Percentiles rank a stretch among this genome's conserved stretches.
Conservation (phyloP, 495 filamentous ascomycete species). For the Chlorociboria aeruginascens region DNA sequence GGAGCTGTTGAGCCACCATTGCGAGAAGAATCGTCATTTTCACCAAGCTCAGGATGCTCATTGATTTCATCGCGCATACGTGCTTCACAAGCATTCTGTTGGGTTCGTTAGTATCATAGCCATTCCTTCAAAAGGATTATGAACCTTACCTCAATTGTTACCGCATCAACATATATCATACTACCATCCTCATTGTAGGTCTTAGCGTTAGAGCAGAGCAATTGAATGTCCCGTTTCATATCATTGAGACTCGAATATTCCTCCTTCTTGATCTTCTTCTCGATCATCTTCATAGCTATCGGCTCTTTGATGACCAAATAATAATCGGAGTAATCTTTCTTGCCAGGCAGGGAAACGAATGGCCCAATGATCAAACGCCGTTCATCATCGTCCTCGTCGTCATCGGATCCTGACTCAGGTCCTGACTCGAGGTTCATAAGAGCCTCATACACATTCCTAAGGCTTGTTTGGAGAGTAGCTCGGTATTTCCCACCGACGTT, state of each 20-base stretch:
- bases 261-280: constrained; percentile 85
- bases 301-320: constrained; percentile 85
- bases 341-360: constrained; percentile 85
- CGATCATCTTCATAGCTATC: constrained; percentile 87
- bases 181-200: constrained; percentile 95
- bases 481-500: constrained; percentile 38
- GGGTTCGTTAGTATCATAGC: neutral
- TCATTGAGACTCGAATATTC: constrained; percentile 74
- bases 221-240: constrained; percentile 68
- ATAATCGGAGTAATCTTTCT: constrained; percentile 80
- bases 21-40: constrained; percentile 46
- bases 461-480: constrained; percentile 55
- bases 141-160: constrained; percentile 73
- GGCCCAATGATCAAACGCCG: constrained; percentile 78
- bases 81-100: constrained; percentile 51
- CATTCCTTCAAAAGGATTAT: neutral
- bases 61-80: constrained; percentile 60
- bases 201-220: constrained; percentile 80
- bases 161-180: constrained; percentile 81
- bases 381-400: constrained; percentile 41
- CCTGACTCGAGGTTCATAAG: constrained; percentile 72
- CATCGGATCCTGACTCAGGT: constrained; percentile 39
- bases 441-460: constrained; percentile 62
- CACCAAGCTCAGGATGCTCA: constrained; percentile 58
- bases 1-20: constrained; percentile 56